These are phyloP conservation scores for Delonix regia DNA, from an alignment of 306 rosid species.

Conservation along the genomic window DNA sequence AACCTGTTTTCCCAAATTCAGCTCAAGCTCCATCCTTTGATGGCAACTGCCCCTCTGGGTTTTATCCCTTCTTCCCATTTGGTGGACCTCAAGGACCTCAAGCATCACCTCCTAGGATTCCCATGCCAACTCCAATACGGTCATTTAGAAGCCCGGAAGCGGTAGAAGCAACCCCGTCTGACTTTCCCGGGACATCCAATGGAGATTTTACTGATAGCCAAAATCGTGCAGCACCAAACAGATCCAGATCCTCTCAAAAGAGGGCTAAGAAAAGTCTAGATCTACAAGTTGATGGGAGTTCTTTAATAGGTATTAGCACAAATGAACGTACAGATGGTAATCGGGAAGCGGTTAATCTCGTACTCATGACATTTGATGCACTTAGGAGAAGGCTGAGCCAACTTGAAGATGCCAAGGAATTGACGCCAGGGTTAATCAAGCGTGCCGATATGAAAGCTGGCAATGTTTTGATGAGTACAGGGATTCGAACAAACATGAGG, in stretches of 20 bases:
- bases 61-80: slow-evolving; percentile 62
- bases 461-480: slow-evolving; percentile 53
- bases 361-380: slow-evolving; percentile 56
- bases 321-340: slow-evolving; percentile 50
- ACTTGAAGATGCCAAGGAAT: slow-evolving; percentile 62
- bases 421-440: slow-evolving; percentile 40
- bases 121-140: slow-evolving; percentile 40
- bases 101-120: slow-evolving; percentile 30
- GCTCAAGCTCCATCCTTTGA: slow-evolving; percentile 41
- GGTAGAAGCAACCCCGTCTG: neutral
- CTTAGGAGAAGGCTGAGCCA: slow-evolving; percentile 67
- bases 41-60: slow-evolving; percentile 48
- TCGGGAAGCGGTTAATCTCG: slow-evolving; percentile 52
- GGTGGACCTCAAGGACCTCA: slow-evolving; percentile 42
- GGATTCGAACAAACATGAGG: slow-evolving; percentile 62
- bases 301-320: slow-evolving; percentile 40
- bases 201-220: slow-evolving; percentile 30
- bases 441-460: slow-evolving; percentile 69
- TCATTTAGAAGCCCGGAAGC: slow-evolving; percentile 29
- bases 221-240: slow-evolving; percentile 16
- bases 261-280: slow-evolving; percentile 33
- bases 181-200: neutral
- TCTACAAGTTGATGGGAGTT: slow-evolving; percentile 15
- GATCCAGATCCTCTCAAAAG: slow-evolving; percentile 34
- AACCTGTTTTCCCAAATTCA: slow-evolving; percentile 51